Evolutionary conservation across 2,329 filamentous ascomycete species (phyloP), one percentile per base, ranked within the genome.

Genomic region (Epichloe sylvatica): DNA sequence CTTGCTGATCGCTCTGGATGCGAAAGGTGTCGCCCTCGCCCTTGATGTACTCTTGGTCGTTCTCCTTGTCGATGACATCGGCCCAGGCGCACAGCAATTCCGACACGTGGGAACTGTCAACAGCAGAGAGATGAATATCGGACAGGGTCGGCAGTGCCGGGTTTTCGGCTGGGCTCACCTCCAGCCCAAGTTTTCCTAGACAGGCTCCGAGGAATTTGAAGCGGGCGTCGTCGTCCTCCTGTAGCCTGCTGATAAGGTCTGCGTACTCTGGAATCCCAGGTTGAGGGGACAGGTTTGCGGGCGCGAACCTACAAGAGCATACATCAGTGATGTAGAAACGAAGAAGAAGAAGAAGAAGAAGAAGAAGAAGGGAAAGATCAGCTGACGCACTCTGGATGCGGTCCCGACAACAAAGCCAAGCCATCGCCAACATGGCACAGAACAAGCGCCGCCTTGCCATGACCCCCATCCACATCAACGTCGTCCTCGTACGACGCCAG

Each of bases 341-440:
- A 23, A 23, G 23, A 23, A 23, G 6, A 48, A 30, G 9, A 33
- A 30, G n/a, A 13, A 19, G 7, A 23, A 13, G 13, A 37, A 43
- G 3, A 11, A 8, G n/a, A 25, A 17, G 11, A 11, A 15, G 19
- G 19, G 19, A 3, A 30, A 25, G 15, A 30, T 13, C 4, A 33
- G 5, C 12, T 39, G 35, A 57, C 67, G 47, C 53, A 94, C 86
- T 98, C 92, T 47, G 91, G 91, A 72, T 98, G 92, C 38, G 89
- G 86, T 0, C 90, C 89, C 0, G 86, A 94, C 17, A 98, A 67
- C 5, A 97, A 67, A 1, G 80, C 87, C 38, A 78, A 78, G 2
- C 92, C 92, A 42, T 88, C 78, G 0, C 89, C 90, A 42, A 95
- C 76, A 54, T 82, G 85, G 60, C 89, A 86, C 60, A 88, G 87